Evolutionary conservation across 164 flowering plant genomes (phyloP).

Genomic region (Paratinospora sagittata): DNA sequence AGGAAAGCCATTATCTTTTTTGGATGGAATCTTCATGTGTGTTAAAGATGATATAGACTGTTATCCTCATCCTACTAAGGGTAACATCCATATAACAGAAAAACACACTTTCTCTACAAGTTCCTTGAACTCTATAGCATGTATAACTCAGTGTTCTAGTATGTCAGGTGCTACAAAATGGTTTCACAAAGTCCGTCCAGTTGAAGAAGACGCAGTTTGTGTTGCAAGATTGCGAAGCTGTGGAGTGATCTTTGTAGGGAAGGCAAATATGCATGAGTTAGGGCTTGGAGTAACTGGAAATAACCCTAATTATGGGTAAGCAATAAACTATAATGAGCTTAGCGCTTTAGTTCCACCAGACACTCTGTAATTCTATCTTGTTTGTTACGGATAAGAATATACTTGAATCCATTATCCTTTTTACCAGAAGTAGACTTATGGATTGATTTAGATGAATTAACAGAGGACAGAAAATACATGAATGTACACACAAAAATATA

Average conservation of each 20-base stretch:
- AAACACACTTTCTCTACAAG: not conserved
- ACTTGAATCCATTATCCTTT: too few relatives aligned
- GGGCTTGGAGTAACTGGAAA: slow-evolving; percentile 96
- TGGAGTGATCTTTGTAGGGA: slow-evolving; percentile 83
- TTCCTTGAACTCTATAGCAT: not conserved
- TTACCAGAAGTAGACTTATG: too few relatives aligned
- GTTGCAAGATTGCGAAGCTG: slow-evolving; percentile 81
- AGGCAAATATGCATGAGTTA: slow-evolving; percentile 97
- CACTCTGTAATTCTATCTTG: too few relatives aligned
- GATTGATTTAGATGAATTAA: too few relatives aligned
- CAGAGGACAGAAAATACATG: too few relatives aligned
- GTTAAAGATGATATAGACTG: slow-evolving; percentile 96
- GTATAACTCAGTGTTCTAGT: slow-evolving; percentile 6
- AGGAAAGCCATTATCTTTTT: slow-evolving; percentile 74
- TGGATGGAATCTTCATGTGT: slow-evolving; percentile 88
- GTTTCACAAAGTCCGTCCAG: slow-evolving; percentile 67
- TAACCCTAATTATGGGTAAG: slow-evolving; percentile 87
- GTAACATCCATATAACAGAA: slow-evolving; percentile 22
- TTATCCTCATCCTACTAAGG: slow-evolving; percentile 68
- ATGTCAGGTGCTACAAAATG: slow-evolving; percentile 79
- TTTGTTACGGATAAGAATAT: too few relatives aligned
- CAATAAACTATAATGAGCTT: not conserved
- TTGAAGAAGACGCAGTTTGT: slow-evolving; percentile 62
- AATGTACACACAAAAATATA: too few relatives aligned
- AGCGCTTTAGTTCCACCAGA: not conserved